Base-by-base conservation (phyloP, 352 stramenopile species). In the Globisporangium yorkense region DNA sequence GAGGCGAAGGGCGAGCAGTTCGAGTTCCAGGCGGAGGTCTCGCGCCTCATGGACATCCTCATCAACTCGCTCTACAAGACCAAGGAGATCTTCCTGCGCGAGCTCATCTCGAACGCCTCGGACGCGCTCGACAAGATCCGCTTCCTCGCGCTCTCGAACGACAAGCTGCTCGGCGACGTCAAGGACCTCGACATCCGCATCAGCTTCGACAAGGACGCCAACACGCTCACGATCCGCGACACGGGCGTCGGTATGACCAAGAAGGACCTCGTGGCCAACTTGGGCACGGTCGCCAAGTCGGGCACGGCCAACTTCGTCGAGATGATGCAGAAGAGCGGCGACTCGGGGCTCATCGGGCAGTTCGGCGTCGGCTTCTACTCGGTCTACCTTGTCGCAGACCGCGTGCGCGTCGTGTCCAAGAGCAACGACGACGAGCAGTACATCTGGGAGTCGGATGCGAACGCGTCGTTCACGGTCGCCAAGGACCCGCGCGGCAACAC, bases 301-400 rank as follows among this genome's bases (percentile, higher is more conserved):
- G 97, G 97, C 70, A 99, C 97, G 61, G 99, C 99, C 87, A 94
- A 94, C 12, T 99, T 99, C 76, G 99, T 99, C 96, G 97, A 99
- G 81, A 96, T 97, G 5, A 40, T 40, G 35, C 35, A 40, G 35
- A 51, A 67, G 27, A 58, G 51, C 6, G 82, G 84, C 50, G 92
- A 98, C 81, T 99, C 21, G 84, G 89, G 35, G 96, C 96, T 99
- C 97, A 99, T 99, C 76, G 97, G 97, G 66, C 97, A 99, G 85
- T 99, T 99, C 75, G 97, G 97, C 87, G 97, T 99, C 45, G 97
- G 97, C 81, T 99, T 99, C 83, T 99, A 99, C 88, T 99, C 97
- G 21, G 97, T 96, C 12, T 99, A 99, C 78, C 78, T 99, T 40
- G 97, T 99, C 37, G 97, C 97, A 21, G 97, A 99, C 73, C 97